Conservation (phyloP, 176 grass and related monocot species). For the Stipa capillata region DNA sequence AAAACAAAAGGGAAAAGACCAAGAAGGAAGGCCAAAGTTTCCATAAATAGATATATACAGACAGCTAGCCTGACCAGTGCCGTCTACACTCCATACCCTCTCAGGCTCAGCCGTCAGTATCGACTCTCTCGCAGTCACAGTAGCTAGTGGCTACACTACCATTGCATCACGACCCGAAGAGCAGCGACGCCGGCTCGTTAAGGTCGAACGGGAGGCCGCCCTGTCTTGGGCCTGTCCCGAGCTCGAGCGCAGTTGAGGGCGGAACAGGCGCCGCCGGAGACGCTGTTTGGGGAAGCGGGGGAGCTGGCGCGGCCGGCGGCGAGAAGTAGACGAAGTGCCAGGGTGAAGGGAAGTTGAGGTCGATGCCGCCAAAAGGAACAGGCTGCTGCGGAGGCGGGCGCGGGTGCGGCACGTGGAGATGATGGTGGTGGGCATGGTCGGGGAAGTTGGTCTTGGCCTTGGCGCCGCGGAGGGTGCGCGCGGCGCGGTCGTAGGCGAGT, state of each 20-base stretch:
- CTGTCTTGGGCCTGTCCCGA: neutral
- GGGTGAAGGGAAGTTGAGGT: conserved; percentile 10
- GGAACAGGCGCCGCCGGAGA: neutral
- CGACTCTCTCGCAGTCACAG: neutral
- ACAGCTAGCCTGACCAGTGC: conserved; percentile 1
- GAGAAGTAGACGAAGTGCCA: conserved; percentile 29
- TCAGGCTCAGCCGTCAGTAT: neutral
- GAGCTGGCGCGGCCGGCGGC: neutral
- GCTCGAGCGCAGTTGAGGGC: conserved; percentile 37
- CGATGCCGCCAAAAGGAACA: neutral
- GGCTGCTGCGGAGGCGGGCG: neutral
- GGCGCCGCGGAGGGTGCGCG: conserved; percentile 53
- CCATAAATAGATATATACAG: conserved; percentile 45
- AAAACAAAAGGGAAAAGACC: neutral
- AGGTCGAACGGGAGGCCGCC: conserved; percentile 47
- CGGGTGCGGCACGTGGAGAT: neutral
- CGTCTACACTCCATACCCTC: neutral
- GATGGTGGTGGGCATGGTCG: neutral
- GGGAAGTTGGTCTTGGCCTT: conserved; percentile 93
- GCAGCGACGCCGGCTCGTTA: conserved; percentile 53
- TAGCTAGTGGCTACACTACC: neutral
- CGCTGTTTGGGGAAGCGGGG: neutral
- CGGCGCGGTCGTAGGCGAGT: conserved; percentile 83
- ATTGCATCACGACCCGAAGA: neutral
- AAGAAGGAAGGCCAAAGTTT: conserved; percentile 8